Conservation (phyloP, 2,329 filamentous ascomycete species). For the Hypocrella siamensis region DNA sequence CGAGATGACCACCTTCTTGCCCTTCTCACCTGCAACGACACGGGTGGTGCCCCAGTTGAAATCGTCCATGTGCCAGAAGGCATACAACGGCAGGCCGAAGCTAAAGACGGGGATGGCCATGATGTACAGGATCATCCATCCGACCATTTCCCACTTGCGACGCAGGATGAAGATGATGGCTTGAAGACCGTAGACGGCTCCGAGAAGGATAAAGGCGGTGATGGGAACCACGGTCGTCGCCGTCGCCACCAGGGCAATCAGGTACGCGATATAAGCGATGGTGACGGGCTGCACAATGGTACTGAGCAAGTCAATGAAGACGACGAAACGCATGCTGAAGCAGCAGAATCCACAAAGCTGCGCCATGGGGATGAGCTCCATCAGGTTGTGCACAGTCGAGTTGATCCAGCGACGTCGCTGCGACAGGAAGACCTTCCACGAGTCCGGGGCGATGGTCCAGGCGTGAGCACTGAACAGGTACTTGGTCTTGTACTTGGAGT, state of each 20-base stretch:
- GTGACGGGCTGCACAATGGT: constrained; percentile 88
- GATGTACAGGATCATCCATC: constrained; percentile 97
- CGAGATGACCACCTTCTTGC: constrained; percentile 80
- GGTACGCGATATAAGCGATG: constrained; percentile 75
- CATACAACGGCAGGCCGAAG: constrained; percentile 76
- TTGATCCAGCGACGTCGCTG: constrained; percentile 99
- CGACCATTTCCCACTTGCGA: constrained; percentile 98
- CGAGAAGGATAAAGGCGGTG: constrained; percentile 79
- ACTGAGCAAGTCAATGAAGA: constrained; percentile 84
- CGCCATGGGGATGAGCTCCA: constrained; percentile 82
- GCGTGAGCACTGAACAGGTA: constrained; percentile 85
- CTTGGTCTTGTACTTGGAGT: constrained; percentile 95
- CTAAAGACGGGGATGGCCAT: constrained; percentile 83
- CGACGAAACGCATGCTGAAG: constrained; percentile 97
- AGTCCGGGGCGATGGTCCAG: constrained; percentile 94
- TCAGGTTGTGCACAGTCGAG: constrained; percentile 93
- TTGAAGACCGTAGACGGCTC: constrained; percentile 92
- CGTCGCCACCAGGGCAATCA: constrained; percentile 57
- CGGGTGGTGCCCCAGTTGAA: constrained; percentile 99
- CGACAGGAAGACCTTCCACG: constrained; percentile 86
- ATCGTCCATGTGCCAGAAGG: constrained; percentile 99
- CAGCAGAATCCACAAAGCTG: constrained; percentile 99
- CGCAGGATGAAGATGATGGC: constrained; percentile 93
- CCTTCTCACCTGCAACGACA: constrained; percentile 86
- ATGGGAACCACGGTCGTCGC: constrained; percentile 55